Evolutionary conservation across 2,329 filamentous ascomycete species (phyloP).

Genomic region (Aspergillus spinulosporus): DNA sequence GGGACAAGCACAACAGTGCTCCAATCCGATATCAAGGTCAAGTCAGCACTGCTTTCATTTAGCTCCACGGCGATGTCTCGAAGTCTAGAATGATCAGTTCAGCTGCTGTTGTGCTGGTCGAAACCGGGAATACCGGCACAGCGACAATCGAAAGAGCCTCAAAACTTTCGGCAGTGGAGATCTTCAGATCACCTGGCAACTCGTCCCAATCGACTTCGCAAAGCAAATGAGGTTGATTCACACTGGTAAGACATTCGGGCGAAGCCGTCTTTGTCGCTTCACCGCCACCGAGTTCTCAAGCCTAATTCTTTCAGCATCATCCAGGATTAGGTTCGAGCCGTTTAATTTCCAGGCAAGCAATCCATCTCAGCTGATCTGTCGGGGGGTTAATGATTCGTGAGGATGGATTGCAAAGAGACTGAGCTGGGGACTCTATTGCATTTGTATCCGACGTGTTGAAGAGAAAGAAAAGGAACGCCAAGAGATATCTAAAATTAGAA

Average conservation of each 20-base stretch:
- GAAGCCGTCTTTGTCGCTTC: constrained; percentile 2
- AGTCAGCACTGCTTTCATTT: constrained; percentile 6
- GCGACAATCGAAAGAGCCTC: neutral
- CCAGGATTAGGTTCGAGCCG: neutral
- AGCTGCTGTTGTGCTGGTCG: neutral
- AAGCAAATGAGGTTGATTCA: neutral
- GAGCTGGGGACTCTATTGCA: neutral
- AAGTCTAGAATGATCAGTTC: constrained; percentile 1
- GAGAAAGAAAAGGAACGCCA: neutral
- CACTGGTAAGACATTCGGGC: neutral
- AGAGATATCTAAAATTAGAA: constrained; percentile 9
- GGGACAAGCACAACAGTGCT: neutral
- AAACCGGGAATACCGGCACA: neutral
- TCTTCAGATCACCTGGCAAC: neutral
- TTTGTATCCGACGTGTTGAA: neutral
- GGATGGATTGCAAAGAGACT: neutral
- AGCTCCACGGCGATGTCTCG: neutral
- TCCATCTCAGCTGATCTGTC: neutral
- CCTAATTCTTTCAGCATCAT: constrained; percentile 4
- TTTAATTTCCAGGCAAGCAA: neutral
- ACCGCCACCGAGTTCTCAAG: neutral
- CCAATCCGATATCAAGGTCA: neutral
- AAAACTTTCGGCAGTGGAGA: neutral
- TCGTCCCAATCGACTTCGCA: neutral
- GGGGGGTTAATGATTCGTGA: neutral